Base-by-base conservation (phyloP, 2,329 filamentous ascomycete species). In the Plectosphaerella plurivora region DNA sequence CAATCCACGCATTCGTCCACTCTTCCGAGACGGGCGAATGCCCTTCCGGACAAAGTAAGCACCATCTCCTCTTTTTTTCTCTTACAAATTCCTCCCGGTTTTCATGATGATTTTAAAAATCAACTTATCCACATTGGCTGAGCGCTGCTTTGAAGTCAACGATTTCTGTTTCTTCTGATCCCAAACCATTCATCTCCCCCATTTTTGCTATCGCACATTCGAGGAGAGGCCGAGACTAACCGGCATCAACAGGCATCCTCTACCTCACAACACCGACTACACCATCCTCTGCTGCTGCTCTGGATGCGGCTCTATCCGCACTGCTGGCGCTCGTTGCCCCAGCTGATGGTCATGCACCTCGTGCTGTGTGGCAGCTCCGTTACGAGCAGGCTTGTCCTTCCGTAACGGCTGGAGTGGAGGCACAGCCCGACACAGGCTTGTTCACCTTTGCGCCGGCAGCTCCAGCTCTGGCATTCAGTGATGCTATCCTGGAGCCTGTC, bases 121-220 rank as follows among this genome's bases (percentile, higher is more conserved):
- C 95, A 94, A 92, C 92, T 97, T 97, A 97, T 97, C 93, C 97
- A 97, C 93, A 97, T 97, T 97, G 91, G 89, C 93, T 92, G 93
- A 96, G 88, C 74, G 75, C 71, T 80, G 74, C 75, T 65, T 87
- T 96, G 92, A 95, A 85, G 91, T 94, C 81, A 81, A 78, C 69
- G 78, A 78, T 82, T 84, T 91, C 88, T 93, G 86, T 64, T 59
- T 58, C 52, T 33, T 56, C 51, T 57, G 76, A 61, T 47, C 45
- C 22, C 22, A 22, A 41, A 36, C 14, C 37, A 14, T 2, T 24
- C 22, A 47, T 16, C 45, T 14, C n/a, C 16, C n/a, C 16, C 20
- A 4, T 14, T 45, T 4, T 47, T 12, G 15, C 3, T 9, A 10
- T 33, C 18, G 25, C 45, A 39, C 8, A 42, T 20, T 36, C 15